Percentiles rank a stretch among this genome's conserved stretches.
phyloP scores from a whole-genome alignment of 106 monocot species.

The Acanthochlamys bracteata region DNA sequence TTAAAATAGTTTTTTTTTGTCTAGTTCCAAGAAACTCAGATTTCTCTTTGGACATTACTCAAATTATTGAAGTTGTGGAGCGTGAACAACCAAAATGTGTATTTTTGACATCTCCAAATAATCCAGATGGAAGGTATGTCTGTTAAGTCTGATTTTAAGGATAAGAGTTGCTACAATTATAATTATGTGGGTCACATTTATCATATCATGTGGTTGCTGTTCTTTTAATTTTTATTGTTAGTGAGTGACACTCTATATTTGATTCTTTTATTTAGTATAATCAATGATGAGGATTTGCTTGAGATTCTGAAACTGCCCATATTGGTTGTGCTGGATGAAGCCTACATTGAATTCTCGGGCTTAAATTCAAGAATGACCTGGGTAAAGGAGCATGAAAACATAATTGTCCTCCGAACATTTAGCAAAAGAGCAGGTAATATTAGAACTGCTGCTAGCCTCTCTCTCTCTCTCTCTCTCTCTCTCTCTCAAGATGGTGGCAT shows the following conservation, averaged over 20 bases:
- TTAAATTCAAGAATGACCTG: constrained; percentile 85
- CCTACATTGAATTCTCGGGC: constrained; percentile 92
- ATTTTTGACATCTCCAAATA: constrained; percentile 95
- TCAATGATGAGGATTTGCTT: constrained; percentile 73
- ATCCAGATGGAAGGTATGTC: constrained; percentile 96
- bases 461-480: too few relatives aligned
- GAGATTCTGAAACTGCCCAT: constrained; percentile 72
- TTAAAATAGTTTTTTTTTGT: not conserved
- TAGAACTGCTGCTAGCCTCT: too few relatives aligned
- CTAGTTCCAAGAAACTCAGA: constrained; percentile 74
- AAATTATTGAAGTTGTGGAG: constrained; percentile 64
- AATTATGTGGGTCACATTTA: not conserved
- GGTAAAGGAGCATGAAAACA: constrained; percentile 96
- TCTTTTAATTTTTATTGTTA: too few relatives aligned
- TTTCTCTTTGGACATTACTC: constrained; percentile 70
- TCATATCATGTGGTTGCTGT: too few relatives aligned
- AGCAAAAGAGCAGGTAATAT: constrained; percentile 93
- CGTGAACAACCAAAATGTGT: constrained; percentile 91
- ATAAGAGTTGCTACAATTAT: not conserved
- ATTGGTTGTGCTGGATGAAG: constrained; percentile 95
- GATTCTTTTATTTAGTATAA: too few relatives aligned
- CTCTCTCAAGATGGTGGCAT: too few relatives aligned
- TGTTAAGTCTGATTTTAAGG: not conserved
- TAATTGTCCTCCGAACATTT: constrained; percentile 95
- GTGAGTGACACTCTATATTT: too few relatives aligned